Base-by-base conservation (phyloP, 2,329 filamentous ascomycete genomes). In the Aspergillus versicolor region DNA sequence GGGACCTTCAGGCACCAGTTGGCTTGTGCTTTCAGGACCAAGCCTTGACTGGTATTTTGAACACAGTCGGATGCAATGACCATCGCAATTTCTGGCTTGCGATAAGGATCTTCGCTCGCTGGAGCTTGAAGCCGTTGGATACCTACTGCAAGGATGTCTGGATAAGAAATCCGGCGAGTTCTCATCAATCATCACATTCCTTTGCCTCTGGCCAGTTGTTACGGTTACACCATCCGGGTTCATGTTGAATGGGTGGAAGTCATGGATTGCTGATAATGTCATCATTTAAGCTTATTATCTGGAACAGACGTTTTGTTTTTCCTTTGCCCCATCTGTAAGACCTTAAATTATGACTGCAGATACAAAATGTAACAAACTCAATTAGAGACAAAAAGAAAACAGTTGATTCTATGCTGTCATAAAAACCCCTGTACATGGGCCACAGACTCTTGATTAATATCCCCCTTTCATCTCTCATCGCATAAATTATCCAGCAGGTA, bases 141-240 rank as follows among this genome's bases (percentile, higher is more conserved):
- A 27, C 24, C 24, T 8, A 27, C 24, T 27, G 24, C 24, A 6
- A 27, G 24, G 24, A 27, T 27, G 7, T 3, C 24, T 27, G 24
- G 24, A 27, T 27, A 27, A 27, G 7, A 27, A 27, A 1, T 27
- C 24, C 8, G 24, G 2, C 24, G 24, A 27, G 24, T 8, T 3
- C 24, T 4, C 4, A 21, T 21, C 21, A 3, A 21, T 27, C 24
- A 27, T 8, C 24, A 9, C 24, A 27, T 27, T 27, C 24, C 24
- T 37, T 37, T 37, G 13, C 32, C 32, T 15, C 32, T 37, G 11
- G 9, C 13, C 15, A 15, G 17, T n/a, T 15, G 19, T n/a, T 34
- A 40, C 34, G 21, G 46, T 49, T 54, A 54, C 52, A 54, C 46
- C 24, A 38, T 12, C 45, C 19, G 41, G 41, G 42, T 21, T 45